Conservation (phyloP, 306 rosid species). For the Betula pendula region DNA sequence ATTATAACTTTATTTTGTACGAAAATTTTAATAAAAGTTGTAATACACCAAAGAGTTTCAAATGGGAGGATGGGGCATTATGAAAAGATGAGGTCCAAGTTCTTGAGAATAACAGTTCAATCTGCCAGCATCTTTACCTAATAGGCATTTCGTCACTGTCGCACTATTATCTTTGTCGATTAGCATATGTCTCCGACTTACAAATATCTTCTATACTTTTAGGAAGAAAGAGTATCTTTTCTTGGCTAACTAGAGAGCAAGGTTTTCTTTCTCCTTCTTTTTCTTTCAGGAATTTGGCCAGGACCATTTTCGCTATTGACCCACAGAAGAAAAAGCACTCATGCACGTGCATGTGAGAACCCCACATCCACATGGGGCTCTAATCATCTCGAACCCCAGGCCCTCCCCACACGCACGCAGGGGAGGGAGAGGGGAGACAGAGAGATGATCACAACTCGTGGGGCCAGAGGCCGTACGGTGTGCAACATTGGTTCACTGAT, state of each 20-base stretch:
- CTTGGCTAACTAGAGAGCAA: no score
- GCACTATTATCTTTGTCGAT: constrained; percentile 17
- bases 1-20: no score
- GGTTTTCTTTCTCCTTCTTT: not conserved
- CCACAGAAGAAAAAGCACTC: constrained; percentile 42
- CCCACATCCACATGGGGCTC: constrained; percentile 85
- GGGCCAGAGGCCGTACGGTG: constrained; percentile 54
- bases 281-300: not conserved
- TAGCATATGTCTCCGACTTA: no score
- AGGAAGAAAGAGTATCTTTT: no score
- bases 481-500: constrained; percentile 40
- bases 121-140: no score
- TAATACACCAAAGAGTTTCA: no score
- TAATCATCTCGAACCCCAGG: constrained; percentile 50
- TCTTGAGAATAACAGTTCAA: no score
- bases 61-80: no score
- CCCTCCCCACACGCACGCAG: constrained; percentile 63
- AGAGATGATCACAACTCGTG: constrained; percentile 35
- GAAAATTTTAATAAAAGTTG: no score
- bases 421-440: constrained; percentile 28
- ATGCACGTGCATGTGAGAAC: constrained; percentile 78
- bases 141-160: constrained; percentile 19
- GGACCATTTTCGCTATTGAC: constrained; percentile 45
- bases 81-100: no score
- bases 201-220: not conserved